Base-by-base conservation (phyloP, 1,284 basidiomycete genomes). In the Ceratobasidium sp. region DNA sequence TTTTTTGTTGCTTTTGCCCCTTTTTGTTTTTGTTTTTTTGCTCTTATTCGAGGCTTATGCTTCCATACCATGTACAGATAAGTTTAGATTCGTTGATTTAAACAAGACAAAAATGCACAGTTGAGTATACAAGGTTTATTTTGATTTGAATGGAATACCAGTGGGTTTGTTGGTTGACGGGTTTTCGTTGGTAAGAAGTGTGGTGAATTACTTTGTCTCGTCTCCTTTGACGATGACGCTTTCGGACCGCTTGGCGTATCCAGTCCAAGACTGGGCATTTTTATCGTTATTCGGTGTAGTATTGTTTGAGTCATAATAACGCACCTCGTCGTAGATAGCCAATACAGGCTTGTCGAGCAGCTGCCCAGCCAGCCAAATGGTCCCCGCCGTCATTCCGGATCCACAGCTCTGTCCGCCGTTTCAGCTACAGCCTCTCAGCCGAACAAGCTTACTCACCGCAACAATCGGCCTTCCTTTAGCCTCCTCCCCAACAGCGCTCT, bases 361-460 rank as follows among this genome's bases (percentile, higher is more conserved):
- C 28, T 81, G 75, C n/a, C 81, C 81, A 3, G 82, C 96, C 76
- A 98, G 87, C 96, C 97, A 98, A 13, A 98, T 88, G 6, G 98
- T 87, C 6, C 91, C 95, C 2, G 98, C 98, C 15, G 97, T 98
- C 98, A 99, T 99, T 20, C 98, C 98, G 81, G 94, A 96, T 64
- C 96, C 96, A 85, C 96, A 97, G 78, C 88, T 92, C 40, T 93
- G 90, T 85, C 83, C 74, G 88, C 86, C 78, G 90, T 85, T 12
- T 69, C 67, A 93, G 93, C 1, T 86, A 84, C 66, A 93, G 28
- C 56, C 50, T 26, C 33, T 26, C 28, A 50, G 23, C 42, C 83
- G 81, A 6, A 82, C 80, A 48, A 80, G 81, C 66, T 50, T 5
- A 46, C 73, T 75, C 62, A 75, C 73, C 17, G 73, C 73, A 20